These are phyloP conservation scores for Apostasia ramifera DNA, from an alignment of 106 monocot genomes.

Conservation along the genomic window DNA sequence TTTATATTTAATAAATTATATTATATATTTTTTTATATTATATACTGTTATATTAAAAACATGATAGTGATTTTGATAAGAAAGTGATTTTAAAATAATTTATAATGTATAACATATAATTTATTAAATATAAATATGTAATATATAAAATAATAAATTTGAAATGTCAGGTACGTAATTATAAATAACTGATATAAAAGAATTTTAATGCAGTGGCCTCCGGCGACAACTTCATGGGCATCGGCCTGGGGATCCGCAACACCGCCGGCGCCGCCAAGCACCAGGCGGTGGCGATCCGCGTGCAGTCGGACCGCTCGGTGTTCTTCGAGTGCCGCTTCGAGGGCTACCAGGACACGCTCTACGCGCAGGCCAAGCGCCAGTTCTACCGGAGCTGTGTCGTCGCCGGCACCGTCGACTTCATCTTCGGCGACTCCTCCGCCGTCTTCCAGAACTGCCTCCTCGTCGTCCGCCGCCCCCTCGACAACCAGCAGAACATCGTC, in stretches of 20 bases:
- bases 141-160: too few relatives aligned
- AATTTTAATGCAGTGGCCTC: neutral
- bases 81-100: too few relatives aligned
- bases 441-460: conserved; percentile 80
- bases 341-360: conserved; percentile 77
- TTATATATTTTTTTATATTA: too few relatives aligned
- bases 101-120: too few relatives aligned
- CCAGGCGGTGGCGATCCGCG: conserved; percentile 72
- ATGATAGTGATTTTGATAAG: neutral
- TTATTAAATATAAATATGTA: too few relatives aligned
- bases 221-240: conserved; percentile 54
- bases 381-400: conserved; percentile 87
- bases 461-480: conserved; percentile 46
- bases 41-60: too few relatives aligned
- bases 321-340: conserved; percentile 73
- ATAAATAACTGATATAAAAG: too few relatives aligned
- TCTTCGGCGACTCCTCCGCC: conserved; percentile 82
- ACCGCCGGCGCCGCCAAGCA: conserved; percentile 55
- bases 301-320: conserved; percentile 41
- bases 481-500: conserved; percentile 71
- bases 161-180: too few relatives aligned
- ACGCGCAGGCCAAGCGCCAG: conserved; percentile 54
- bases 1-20: too few relatives aligned
- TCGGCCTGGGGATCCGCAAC: conserved; percentile 59
- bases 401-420: conserved; percentile 82